Evolutionary conservation across 2,329 filamentous ascomycete genomes (phyloP), one percentile per base, ranked within the genome.

Genomic region (Trichoderma koningiopsis): DNA sequence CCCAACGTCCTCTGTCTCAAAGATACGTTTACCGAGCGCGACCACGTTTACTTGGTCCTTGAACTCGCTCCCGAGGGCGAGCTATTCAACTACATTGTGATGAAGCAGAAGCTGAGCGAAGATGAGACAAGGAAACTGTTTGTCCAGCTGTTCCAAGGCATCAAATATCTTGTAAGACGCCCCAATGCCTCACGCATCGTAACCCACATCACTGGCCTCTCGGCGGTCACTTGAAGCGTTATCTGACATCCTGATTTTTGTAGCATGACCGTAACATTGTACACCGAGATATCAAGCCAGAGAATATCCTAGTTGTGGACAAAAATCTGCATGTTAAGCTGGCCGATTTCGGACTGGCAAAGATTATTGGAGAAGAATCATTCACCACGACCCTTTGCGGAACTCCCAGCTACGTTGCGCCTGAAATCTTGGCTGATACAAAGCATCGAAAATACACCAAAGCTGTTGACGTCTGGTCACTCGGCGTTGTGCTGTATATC

Each of bases 401-500:
- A 72, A 99, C 96, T n/a, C 96, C 95, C 6, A 96, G 92, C 79
- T 97, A 99, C 78, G 95, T 98, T 71, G 96, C 96, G 1, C 96
- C 96, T 0, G 96, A 99, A 79, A 97, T 99, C 69, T 84, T 99
- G 5, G 91, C 94, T 76, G 92, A 94, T 72, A 89, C 88, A 22
- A 91, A 89, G 75, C 88, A 93, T 71, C 90, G 96, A 73, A 92
- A 92, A 77, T 99, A 99, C 81, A 97, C 94, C 67, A 93, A 94
- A 76, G 94, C 94, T 3, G 96, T 99, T 11, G 96, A 99, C 78
- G 86, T 98, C 53, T 98, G 96, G 96, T 97, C 94, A 1, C 86
- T 98, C 0, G 96, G 96, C n/a, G 96, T 99, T 3, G 95, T 99
- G 4, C 85, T 99, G 29, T 99, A 98, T 81, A 98, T 98, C 75